Conservation (phyloP, 805 yeast genomes). For the Candida adriatica region DNA sequence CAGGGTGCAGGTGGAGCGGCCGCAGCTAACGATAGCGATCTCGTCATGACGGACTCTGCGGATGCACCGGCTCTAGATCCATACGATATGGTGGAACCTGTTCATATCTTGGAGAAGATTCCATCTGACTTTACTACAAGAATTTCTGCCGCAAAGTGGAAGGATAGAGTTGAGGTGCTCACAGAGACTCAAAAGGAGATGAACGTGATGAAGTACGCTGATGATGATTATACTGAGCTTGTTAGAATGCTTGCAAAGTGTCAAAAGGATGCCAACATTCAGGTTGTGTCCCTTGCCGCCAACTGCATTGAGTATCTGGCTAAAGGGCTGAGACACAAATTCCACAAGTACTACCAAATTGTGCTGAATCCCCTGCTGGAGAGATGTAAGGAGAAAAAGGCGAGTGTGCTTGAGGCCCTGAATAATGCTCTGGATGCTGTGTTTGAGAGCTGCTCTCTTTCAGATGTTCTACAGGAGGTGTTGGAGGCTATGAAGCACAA, state of each 20-base stretch:
- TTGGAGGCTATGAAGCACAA: constrained; percentile 60
- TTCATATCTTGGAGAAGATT: constrained; percentile 54
- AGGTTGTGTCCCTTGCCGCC: constrained; percentile 77
- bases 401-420: constrained; percentile 67
- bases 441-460: constrained; percentile 41
- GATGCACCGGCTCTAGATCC: constrained; percentile 43
- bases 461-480: constrained; percentile 54
- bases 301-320: constrained; percentile 55
- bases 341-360: constrained; percentile 44
- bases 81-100: constrained; percentile 63
- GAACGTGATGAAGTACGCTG: constrained; percentile 47
- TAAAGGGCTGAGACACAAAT: constrained; percentile 53
- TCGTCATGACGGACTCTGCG: constrained; percentile 23
- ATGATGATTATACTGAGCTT: constrained; percentile 61
- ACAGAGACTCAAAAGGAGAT: constrained; percentile 49
- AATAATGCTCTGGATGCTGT: constrained; percentile 58
- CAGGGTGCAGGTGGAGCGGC: constrained; percentile 5
- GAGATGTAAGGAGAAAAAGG: constrained; percentile 84
- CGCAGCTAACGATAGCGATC: constrained; percentile 16
- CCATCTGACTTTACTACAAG: constrained; percentile 55
- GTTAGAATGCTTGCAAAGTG: constrained; percentile 60
- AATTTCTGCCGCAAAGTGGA: constrained; percentile 71
- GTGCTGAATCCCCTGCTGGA: constrained; percentile 64
- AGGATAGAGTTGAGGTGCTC: constrained; percentile 81
- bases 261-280: constrained; percentile 83